Conservation (phyloP, 495 filamentous ascomycete genomes). For the Podospora pseudocomata region DNA sequence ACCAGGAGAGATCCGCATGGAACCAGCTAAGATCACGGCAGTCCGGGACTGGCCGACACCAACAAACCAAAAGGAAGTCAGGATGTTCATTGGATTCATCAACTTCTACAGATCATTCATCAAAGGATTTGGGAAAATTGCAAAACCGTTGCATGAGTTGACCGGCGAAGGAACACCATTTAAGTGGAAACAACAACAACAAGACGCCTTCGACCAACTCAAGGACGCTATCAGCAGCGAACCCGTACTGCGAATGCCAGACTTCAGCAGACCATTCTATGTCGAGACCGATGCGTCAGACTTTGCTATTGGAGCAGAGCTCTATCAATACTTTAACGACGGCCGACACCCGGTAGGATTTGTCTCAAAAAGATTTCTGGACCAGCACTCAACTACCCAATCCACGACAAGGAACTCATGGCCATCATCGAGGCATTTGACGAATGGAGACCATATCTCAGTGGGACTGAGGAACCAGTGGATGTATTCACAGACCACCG, state of each 20-base stretch:
- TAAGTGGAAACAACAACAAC: too few relatives aligned
- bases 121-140: neutral
- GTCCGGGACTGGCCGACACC: neutral
- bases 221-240: neutral
- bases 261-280: neutral
- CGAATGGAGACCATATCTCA: neutral
- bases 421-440: neutral
- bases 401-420: constrained; percentile 5
- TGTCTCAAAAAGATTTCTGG: neutral
- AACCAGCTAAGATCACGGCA: neutral
- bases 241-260: neutral
- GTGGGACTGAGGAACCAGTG: neutral
- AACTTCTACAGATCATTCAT: neutral
- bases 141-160: neutral
- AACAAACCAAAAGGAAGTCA: neutral
- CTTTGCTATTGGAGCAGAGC: neutral
- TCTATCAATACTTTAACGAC: neutral
- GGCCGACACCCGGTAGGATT: neutral
- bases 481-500: neutral
- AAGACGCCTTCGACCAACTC: neutral
- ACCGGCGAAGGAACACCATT: neutral
- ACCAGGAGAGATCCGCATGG: neutral
- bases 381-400: neutral
- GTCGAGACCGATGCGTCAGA: constrained; percentile 1
- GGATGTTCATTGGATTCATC: neutral